A percentile compares a stretch with the other conserved stretches of the same genome.
phyloP scores from a whole-genome alignment of 2,329 filamentous ascomycete genomes.

The Pseudohalonectria lignicola region DNA sequence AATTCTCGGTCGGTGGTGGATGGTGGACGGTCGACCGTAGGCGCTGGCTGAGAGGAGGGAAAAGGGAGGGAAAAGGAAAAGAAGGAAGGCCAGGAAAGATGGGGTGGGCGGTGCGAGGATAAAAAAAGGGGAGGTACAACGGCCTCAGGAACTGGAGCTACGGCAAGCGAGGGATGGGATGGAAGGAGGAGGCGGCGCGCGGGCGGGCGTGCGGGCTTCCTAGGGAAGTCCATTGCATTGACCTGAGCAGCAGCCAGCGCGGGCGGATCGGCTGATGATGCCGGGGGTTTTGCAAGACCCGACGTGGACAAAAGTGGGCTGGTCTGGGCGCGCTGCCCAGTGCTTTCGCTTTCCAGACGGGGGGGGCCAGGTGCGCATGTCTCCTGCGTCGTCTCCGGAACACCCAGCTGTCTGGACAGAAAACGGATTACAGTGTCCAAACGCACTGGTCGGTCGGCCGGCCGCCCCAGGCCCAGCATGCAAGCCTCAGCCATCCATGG shows the following conservation, averaged over 20 bases:
- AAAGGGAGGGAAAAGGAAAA: constrained; percentile 4
- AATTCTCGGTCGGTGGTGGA: neutral
- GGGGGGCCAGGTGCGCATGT: neutral
- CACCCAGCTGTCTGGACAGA: too few species aligned
- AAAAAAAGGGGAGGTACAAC: neutral
- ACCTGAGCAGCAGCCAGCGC: constrained; percentile 2
- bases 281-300: constrained; percentile 7
- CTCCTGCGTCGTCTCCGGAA: too few species aligned
- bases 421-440: too few species aligned
- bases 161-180: neutral
- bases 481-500: too few species aligned
- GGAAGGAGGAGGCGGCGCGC: constrained; percentile 1
- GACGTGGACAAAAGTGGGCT: constrained; percentile 2
- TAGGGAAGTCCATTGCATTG: constrained; percentile 4
- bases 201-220: neutral
- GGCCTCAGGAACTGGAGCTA: neutral
- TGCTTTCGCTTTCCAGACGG: neutral
- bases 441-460: too few species aligned
- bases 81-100: neutral
- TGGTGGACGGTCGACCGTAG: constrained; percentile 2
- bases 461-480: too few species aligned
- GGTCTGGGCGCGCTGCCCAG: neutral
- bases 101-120: constrained; percentile 3
- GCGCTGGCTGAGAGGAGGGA: too few species aligned
- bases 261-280: constrained; percentile 15